Conservation (phyloP, 805 yeast species). For the Candida adriatica region DNA sequence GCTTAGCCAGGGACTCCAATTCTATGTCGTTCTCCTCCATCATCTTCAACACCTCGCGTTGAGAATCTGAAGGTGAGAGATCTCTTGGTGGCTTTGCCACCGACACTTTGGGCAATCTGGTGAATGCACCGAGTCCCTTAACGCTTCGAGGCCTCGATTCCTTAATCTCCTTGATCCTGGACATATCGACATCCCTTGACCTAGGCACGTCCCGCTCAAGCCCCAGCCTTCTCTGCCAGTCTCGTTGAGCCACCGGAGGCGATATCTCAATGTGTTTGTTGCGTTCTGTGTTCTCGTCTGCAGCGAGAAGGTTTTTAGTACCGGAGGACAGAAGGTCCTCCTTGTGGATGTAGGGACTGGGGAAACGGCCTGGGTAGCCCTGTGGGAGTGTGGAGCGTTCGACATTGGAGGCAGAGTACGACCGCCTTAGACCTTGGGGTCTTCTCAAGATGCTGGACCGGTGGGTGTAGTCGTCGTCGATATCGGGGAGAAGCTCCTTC, state of each 20-base stretch:
- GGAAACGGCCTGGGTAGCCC: slow-evolving; percentile 23
- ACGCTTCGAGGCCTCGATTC: not conserved
- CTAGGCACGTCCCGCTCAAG: too few species aligned
- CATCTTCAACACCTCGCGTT: slow-evolving; percentile 15
- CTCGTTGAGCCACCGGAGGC: slow-evolving; percentile 6
- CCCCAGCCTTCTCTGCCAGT: slow-evolving; percentile 5
- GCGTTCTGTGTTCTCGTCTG: slow-evolving; percentile 14
- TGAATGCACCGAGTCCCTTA: not conserved
- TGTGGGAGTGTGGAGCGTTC: slow-evolving; percentile 8
- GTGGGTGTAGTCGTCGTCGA: slow-evolving; percentile 7
- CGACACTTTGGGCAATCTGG: not conserved
- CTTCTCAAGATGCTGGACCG: slow-evolving; percentile 3
- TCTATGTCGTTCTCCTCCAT: slow-evolving; percentile 23
- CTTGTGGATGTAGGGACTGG: slow-evolving; percentile 14
- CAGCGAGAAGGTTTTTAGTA: slow-evolving; percentile 14
- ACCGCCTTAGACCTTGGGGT: too few species aligned
- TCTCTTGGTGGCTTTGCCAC: not conserved
- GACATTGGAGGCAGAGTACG: slow-evolving; percentile 6
- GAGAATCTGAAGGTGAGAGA: slow-evolving; percentile 5
- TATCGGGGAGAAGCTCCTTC: slow-evolving; percentile 16
- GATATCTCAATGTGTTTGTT: slow-evolving; percentile 8
- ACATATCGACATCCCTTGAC: too few species aligned
- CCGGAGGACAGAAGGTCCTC: slow-evolving; percentile 15
- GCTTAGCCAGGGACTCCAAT: slow-evolving; percentile 16
- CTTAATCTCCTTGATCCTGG: not conserved